phyloP scores from a whole-genome alignment of 371 early-diverging fungal genomes.

The Dentiscutata heterogama region DNA sequence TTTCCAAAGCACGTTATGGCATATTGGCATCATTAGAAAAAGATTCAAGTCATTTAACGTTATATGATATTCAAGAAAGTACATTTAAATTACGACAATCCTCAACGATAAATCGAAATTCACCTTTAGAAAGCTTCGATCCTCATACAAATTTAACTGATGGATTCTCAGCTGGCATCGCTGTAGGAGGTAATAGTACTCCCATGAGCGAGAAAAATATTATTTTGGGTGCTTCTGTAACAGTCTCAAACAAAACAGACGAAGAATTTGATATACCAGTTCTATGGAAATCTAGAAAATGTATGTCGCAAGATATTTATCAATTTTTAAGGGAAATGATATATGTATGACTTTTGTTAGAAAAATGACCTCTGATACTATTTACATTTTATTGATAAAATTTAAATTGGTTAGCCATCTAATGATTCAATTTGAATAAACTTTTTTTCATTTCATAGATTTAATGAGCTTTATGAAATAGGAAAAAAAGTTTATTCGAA shows the following conservation, averaged over 20 bases:
- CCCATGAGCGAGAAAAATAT: background rate
- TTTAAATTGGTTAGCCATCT: too few relatives aligned
- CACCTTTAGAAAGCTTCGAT: background rate
- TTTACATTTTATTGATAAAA: too few relatives aligned
- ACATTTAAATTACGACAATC: slow-evolving; percentile 30
- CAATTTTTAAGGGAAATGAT: background rate
- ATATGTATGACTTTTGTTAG: background rate
- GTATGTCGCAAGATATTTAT: slow-evolving; percentile 49
- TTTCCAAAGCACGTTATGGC: slow-evolving; percentile 72
- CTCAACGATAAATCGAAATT: slow-evolving; percentile 7
- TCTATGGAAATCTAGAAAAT: slow-evolving; percentile 72
- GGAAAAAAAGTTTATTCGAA: too few relatives aligned
- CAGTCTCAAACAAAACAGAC: slow-evolving; percentile 23
- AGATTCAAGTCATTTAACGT: slow-evolving; percentile 64
- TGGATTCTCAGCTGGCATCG: slow-evolving; percentile 11
- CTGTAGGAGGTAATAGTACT: background rate
- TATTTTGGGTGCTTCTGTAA: background rate
- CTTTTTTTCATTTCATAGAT: too few relatives aligned
- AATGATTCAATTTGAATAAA: too few relatives aligned
- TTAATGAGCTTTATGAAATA: too few relatives aligned
- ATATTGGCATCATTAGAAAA: slow-evolving; percentile 72
- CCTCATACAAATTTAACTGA: background rate
- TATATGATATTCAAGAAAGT: slow-evolving; percentile 78
- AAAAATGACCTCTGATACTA: too few relatives aligned
- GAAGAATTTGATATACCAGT: slow-evolving; percentile 65